Evolutionary conservation across 345 rosid genomes (phyloP), one percentile per base, ranked within the genome.

Genomic region (Euphorbia tirucalli): DNA sequence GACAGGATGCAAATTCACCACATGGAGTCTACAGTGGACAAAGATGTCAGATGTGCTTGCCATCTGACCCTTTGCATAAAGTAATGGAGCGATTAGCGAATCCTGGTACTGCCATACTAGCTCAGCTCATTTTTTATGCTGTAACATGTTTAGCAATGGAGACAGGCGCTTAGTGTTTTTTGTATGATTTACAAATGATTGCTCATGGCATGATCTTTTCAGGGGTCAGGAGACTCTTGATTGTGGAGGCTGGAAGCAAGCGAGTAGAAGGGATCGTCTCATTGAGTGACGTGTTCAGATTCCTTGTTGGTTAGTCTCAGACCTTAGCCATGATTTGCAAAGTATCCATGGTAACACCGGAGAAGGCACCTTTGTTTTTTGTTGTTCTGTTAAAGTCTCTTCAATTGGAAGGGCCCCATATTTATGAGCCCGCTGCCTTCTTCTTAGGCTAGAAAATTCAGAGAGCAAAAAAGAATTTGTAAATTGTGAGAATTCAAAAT

Each of bases 41-140:
- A 78, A 85, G 96, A 83, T 90, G 92, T 77, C 96, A 92, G 75
- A 92, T 92, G 96, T 92, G 97, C 72, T 85, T 92, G 80, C 83
- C 92, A 48, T 79, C 89, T 0, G 97, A 92, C 78, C 75, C 96
- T 71, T 81, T 92, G 30, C 85, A 76, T 74, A 88, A 88, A 86
- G 92, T 92, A 76, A 90, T 92, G 90, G 96, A 92, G 83, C 90
- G 88, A 58, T 74, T 92, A 74, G 86, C 93, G 35, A 87, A 71
- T 77, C 88, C 93, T 11, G 96, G 97, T 92, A 83, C 14, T 15
- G 31, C 41, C 2, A 35, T 19, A 13, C 37, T 32, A 32, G 37
- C 5, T 32, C 11, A 14, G 54, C 18, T 49, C 21, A 35, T 19
- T 39, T 41, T 62, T 7, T 11, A 3, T 52, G 18, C 8, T 2